Base-by-base conservation (phyloP, 169 alveolate species). In the Cryptosporidium meleagridis region DNA sequence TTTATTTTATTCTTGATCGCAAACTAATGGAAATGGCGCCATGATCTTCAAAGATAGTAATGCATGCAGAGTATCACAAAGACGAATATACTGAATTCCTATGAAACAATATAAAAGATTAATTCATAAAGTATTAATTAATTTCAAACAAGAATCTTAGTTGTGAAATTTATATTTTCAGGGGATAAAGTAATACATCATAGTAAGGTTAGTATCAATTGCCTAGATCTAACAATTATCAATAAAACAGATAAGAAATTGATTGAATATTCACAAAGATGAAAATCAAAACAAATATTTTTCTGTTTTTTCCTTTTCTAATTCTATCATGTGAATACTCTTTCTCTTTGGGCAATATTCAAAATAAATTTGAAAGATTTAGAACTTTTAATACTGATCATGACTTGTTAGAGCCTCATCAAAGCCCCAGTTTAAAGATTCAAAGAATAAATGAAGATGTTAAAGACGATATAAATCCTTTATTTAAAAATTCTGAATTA, bases 21-120 rank as follows among this genome's bases (percentile, higher is more conserved):
- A 35, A 1, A n/a, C 16, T 10, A 65, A 12, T 31, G 48, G 26
- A 10, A 37, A 18, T 65, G 72, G 72, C 72, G 72, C 72, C 72
- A 65, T 31, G 72, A 65, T 65, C 72, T 65, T 65, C 72, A 65
- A 65, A 65, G 72, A 65, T 31, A 0, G 23, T n/a, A 26, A 23
- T 55, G 67, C 67, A 55, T 55, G 67, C 35, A 23, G 26, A 55
- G 18, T 21, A 21, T 55, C 26, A 16, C 8, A 55, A 55, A 55
- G 5, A 55, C 35, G 14, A 55, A 23, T 55, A 8, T 55, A 23
- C n/a, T 55, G 5, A 55, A 55, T 26, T n/a, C 23, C 14, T 8
- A 23, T 23, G 10, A 7, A n/a, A 55, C 26, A 55, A 8, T 1
- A 55, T 55, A 55, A 23, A 16, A 26, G 37, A 6, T n/a, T 16